Evolutionary conservation across 768 basidiomycete species (phyloP), one percentile per base, ranked within the genome.

Genomic region (Tulasnella sp.): DNA sequence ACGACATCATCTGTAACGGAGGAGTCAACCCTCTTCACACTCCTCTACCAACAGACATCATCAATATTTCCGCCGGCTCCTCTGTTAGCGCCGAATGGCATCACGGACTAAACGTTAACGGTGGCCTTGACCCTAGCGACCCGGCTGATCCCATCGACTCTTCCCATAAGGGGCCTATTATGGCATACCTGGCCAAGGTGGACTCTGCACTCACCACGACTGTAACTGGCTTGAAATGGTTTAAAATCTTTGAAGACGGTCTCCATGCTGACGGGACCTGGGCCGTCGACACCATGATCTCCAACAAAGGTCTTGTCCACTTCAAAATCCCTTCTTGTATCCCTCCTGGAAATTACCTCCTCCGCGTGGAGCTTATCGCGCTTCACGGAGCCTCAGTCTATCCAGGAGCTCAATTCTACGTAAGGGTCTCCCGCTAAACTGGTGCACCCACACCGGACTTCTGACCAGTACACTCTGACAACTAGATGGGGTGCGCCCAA

Each of bases 1-100:
- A 89, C 84, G 88, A 88, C 52, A 48, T 88, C 76, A 90, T 90
- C 80, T 91, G 90, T 86, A 91, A 91, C 75, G 89, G 90, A 27
- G 89, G 89, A 16, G 88, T 89, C 82, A 90, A 90, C 83, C 89
- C 88, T 1, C 89, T 83, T 10, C 79, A 78, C 21, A 81, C 81
- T 4, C 83, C 83, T 16, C 40, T 89, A 82, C 80, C 82, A 24
- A 44, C 58, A 34, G 71, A 84, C 1, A 83, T 89, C 58, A 89
- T 90, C 81, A 84, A 85, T n/a, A 88, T 89, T 16, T 84, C 90
- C 0, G 90, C 90, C 80, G 90, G 90, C 27, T 85, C 88, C 9
- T 84, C 85, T 78, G 87, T 91, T 31, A 89, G 89, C 21, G 87
- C 89, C 39, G 88, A 90, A 81, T 90, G 86, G 86, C 89, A 88